Percentiles rank a stretch among this genome's conserved stretches.
Evolutionary conservation across 2,329 filamentous ascomycete species (phyloP).

Genomic region (Colletotrichum destructivum): DNA sequence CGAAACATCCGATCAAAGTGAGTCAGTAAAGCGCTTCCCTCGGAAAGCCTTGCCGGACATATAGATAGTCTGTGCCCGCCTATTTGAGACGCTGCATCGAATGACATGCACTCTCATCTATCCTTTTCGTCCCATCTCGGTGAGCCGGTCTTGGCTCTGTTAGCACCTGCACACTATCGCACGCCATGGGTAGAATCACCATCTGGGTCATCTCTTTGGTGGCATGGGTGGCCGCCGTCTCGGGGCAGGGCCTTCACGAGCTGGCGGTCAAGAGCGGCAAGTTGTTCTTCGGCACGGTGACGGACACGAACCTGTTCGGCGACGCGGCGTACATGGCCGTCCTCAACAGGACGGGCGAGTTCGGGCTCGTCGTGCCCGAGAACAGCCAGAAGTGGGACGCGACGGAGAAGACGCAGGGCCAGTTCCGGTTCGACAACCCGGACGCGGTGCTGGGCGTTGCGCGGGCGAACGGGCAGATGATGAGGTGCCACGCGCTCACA

Average conservation of each 20-base stretch:
- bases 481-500: conserved; percentile 75
- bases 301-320: conserved; percentile 66
- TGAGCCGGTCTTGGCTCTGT: background rate
- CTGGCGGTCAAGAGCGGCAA: conserved; percentile 67
- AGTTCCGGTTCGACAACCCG: conserved; percentile 73
- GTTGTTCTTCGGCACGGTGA: conserved; percentile 74
- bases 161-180: background rate
- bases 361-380: conserved; percentile 73
- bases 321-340: conserved; percentile 67
- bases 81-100: conserved; percentile 12
- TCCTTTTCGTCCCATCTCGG: conserved; percentile 3
- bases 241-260: conserved; percentile 59
- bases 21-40: background rate
- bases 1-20: conserved; percentile 5
- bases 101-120: background rate
- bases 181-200: background rate
- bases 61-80: conserved; percentile 13
- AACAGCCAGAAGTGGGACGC: conserved; percentile 74
- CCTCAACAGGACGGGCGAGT: conserved; percentile 68
- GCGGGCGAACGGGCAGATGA: conserved; percentile 57
- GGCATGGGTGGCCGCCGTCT: background rate
- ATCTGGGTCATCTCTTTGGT: background rate
- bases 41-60: background rate
- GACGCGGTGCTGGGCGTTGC: conserved; percentile 64
- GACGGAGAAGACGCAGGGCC: conserved; percentile 68